phyloP scores from a whole-genome alignment of 139 green algal genomes.

The Tetradesmus lagerheimii region DNA sequence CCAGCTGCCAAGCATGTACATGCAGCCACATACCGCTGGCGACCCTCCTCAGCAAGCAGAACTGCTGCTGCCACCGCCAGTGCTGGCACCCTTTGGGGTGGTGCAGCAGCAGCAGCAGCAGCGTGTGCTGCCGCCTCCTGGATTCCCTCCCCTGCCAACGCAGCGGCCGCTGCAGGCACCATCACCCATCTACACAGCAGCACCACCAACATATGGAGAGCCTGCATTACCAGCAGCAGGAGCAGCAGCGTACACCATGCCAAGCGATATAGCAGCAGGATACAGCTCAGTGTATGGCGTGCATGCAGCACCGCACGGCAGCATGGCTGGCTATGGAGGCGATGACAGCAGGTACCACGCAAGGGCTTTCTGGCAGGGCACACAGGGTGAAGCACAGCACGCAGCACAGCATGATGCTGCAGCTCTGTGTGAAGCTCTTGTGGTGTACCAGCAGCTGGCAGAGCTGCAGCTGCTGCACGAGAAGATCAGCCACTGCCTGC shows the following conservation, averaged over 20 bases:
- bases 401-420: background rate
- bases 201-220: background rate
- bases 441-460: background rate
- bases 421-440: background rate
- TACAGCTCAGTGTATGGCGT: background rate
- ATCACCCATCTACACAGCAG: background rate
- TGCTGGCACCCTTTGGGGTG: background rate
- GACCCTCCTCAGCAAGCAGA: too few relatives aligned
- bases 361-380: background rate
- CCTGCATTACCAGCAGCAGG: background rate
- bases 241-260: background rate
- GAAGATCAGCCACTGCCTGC: conserved; percentile 14
- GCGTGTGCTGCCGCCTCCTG: too few relatives aligned
- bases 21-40: too few relatives aligned
- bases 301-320: background rate
- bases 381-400: background rate
- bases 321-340: background rate
- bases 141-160: background rate
- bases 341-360: background rate
- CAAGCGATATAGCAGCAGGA: background rate
- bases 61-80: background rate
- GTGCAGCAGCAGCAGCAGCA: too few relatives aligned
- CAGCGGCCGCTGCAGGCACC: background rate
- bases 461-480: background rate
- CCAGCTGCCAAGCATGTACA: too few relatives aligned